phyloP scores from a whole-genome alignment of 805 yeast species.

The Candida parachauliodes region DNA sequence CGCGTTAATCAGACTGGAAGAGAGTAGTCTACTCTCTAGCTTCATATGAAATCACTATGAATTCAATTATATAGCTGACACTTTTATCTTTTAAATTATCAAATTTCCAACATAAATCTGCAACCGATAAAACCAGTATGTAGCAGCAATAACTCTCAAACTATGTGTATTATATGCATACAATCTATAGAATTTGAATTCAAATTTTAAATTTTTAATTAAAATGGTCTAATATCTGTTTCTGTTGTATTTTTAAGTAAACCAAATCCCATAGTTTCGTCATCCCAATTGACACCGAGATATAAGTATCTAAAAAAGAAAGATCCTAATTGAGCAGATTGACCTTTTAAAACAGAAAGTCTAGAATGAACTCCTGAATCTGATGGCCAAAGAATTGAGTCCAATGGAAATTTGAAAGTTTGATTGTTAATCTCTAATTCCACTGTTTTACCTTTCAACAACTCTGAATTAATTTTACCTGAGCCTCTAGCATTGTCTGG shows the following conservation, averaged over 20 bases:
- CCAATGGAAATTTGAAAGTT: not conserved
- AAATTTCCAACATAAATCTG: too few relatives aligned
- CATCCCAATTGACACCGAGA: conserved; percentile 2
- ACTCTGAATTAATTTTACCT: not conserved
- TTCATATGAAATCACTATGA: too few relatives aligned
- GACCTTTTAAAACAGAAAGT: not conserved
- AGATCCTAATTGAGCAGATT: not conserved
- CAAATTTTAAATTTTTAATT: not conserved
- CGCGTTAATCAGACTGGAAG: too few relatives aligned
- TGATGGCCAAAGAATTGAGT: not conserved
- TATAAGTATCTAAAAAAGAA: conserved; percentile 1
- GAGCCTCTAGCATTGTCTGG: not conserved
- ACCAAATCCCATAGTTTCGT: not conserved
- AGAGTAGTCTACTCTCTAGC: too few relatives aligned
- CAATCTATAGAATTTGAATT: too few relatives aligned
- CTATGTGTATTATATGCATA: too few relatives aligned
- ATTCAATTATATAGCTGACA: too few relatives aligned
- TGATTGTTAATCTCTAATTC: not conserved
- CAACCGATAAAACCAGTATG: too few relatives aligned
- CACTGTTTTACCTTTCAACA: not conserved
- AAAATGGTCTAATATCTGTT: not conserved
- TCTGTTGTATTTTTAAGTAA: not conserved
- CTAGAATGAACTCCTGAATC: not conserved
- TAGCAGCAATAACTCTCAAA: too few relatives aligned
- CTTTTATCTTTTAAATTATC: too few relatives aligned